phyloP scores from a whole-genome alignment of 75 land plant genomes.

The Pinus tabuliformis region DNA sequence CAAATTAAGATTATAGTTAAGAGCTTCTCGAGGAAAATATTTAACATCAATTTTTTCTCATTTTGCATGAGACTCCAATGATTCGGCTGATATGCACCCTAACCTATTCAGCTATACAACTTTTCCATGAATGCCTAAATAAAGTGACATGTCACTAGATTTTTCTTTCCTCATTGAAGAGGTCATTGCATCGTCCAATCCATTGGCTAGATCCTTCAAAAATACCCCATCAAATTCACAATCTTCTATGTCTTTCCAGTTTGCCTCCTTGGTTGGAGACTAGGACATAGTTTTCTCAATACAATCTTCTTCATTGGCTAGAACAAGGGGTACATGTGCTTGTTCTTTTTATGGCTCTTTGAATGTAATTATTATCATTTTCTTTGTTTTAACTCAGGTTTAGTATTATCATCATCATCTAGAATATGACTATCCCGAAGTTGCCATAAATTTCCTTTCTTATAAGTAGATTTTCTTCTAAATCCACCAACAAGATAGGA shows the following conservation, averaged over 20 bases:
- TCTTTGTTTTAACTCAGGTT: too few species aligned
- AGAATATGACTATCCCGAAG: too few species aligned
- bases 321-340: too few species aligned
- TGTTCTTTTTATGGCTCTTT: too few species aligned
- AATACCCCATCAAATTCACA: background rate
- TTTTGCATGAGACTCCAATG: conserved; percentile 14
- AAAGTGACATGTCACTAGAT: too few species aligned
- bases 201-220: background rate
- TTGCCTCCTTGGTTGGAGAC: background rate
- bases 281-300: background rate
- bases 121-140: background rate
- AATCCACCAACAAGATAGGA: too few species aligned
- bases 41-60: conserved; percentile 15
- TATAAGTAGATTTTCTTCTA: too few species aligned
- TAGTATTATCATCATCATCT: too few species aligned
- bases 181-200: background rate
- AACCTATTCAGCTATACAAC: background rate
- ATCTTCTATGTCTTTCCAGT: background rate
- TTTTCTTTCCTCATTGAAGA: background rate
- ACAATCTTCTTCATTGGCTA: too few species aligned
- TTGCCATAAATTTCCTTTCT: too few species aligned
- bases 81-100: background rate
- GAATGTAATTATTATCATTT: too few species aligned
- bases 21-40: conserved; percentile 14
- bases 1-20: conserved; percentile 3